These are phyloP conservation scores for Pachyrhizus erosus DNA, from an alignment of 306 rosid genomes.

Conservation along the genomic window DNA sequence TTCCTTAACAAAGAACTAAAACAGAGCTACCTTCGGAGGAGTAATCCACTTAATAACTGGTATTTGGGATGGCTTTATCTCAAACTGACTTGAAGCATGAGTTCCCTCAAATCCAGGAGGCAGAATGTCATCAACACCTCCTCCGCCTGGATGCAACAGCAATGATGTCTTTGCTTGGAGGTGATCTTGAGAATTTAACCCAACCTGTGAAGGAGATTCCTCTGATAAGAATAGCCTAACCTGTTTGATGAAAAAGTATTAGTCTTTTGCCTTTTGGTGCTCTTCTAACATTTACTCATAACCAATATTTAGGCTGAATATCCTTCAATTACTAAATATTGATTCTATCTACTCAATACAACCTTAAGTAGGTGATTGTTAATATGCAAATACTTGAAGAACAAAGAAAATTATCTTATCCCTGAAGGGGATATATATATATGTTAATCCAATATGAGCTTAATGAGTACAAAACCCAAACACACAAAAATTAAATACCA, in stretches of 20 bases:
- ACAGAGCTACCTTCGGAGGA: constrained; percentile 69
- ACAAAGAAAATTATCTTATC: not conserved
- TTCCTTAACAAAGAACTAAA: constrained; percentile 13
- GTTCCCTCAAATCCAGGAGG: constrained; percentile 96
- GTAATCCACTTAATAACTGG: constrained; percentile 71
- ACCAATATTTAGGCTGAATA: constrained; percentile 17
- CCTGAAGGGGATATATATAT: not conserved
- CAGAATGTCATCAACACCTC: constrained; percentile 70
- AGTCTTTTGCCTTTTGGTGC: constrained; percentile 1
- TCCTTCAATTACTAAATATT: constrained; percentile 3
- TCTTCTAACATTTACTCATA: constrained; percentile 14
- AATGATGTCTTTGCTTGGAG: constrained; percentile 83
- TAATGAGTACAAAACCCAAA: not conserved
- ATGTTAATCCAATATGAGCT: not conserved
- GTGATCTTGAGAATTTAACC: constrained; percentile 85
- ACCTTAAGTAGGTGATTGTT: constrained; percentile 19
- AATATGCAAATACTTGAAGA: constrained; percentile 13
- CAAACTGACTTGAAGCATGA: constrained; percentile 60
- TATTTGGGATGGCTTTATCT: constrained; percentile 71
- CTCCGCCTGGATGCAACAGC: constrained; percentile 64
- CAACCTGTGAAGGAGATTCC: constrained; percentile 83
- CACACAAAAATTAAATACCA: not conserved
- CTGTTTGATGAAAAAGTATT: constrained; percentile 52
- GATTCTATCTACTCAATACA: constrained; percentile 7
- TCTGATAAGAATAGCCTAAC: constrained; percentile 80